Evolutionary conservation across 2,329 filamentous ascomycete species (phyloP).

Genomic region (Periconia sp.): DNA sequence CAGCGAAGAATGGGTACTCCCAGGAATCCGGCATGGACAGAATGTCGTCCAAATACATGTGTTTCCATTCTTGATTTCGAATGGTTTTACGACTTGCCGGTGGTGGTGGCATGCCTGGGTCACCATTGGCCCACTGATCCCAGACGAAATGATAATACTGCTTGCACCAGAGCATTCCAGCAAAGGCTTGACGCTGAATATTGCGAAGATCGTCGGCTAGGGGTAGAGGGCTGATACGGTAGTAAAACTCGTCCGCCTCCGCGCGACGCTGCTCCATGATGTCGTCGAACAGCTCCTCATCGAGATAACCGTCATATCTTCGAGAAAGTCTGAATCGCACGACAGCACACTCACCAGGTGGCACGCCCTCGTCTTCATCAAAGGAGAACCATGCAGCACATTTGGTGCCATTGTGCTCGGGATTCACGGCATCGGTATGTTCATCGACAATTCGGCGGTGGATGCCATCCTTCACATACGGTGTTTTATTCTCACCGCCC

Average conservation of each 20-base stretch:
- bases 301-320: conserved; percentile 77
- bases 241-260: conserved; percentile 98
- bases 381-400: conserved; percentile 91
- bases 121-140: conserved; percentile 97
- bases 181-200: conserved; percentile 91
- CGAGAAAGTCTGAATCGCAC: conserved; percentile 89
- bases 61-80: conserved; percentile 89
- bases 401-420: conserved; percentile 81
- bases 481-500: conserved; percentile 73
- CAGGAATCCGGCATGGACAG: conserved; percentile 98
- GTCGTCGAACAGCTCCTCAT: conserved; percentile 92
- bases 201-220: conserved; percentile 94
- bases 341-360: conserved; percentile 90
- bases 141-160: conserved; percentile 96
- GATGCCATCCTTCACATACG: conserved; percentile 95
- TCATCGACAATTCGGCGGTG: conserved; percentile 85
- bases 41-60: conserved; percentile 93
- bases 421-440: conserved; percentile 82
- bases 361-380: conserved; percentile 85
- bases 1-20: conserved; percentile 98
- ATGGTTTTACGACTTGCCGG: conserved; percentile 79
- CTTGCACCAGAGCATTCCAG: conserved; percentile 99
- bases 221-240: conserved; percentile 86
- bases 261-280: conserved; percentile 82
- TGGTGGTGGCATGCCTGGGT: conserved; percentile 85